These are phyloP conservation scores for Kuraishia cidri DNA, from an alignment of 805 yeast species.

Conservation along the genomic window DNA sequence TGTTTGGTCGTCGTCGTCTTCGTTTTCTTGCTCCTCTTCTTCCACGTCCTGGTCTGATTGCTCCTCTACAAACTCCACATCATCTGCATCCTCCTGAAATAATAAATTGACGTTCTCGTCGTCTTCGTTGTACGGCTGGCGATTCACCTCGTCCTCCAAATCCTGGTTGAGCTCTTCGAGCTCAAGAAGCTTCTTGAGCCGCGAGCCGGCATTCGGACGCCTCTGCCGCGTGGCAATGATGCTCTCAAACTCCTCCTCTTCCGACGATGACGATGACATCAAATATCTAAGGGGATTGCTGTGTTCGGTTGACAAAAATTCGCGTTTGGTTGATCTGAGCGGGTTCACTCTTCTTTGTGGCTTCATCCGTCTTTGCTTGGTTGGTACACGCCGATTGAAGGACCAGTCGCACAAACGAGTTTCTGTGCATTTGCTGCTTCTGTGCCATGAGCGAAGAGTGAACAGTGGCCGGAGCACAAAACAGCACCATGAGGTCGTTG, in stretches of 20 bases:
- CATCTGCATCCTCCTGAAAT: constrained; percentile 39
- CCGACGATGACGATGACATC: no score
- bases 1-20: constrained; percentile 7
- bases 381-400: no score
- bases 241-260: constrained; percentile 3
- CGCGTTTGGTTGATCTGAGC: no score
- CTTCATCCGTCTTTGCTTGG: no score
- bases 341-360: no score
- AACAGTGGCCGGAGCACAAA: no score
- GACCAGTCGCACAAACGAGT: no score
- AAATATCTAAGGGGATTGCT: no score
- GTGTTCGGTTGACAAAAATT: no score
- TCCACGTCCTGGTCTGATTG: constrained; percentile 22
- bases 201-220: constrained; percentile 86
- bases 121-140: constrained; percentile 36
- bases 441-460: no score
- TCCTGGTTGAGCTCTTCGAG: constrained; percentile 50
- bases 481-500: no score
- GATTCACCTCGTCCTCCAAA: constrained; percentile 20
- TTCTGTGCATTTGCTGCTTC: no score
- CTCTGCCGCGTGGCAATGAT: constrained; percentile 68
- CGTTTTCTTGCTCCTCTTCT: constrained; percentile 11
- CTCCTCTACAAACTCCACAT: constrained; percentile 25
- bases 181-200: constrained; percentile 63
- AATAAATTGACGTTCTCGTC: constrained; percentile 68